These are phyloP conservation scores for Botryotinia calthae DNA, from an alignment of 2,329 filamentous ascomycete species.

Conservation along the genomic window DNA sequence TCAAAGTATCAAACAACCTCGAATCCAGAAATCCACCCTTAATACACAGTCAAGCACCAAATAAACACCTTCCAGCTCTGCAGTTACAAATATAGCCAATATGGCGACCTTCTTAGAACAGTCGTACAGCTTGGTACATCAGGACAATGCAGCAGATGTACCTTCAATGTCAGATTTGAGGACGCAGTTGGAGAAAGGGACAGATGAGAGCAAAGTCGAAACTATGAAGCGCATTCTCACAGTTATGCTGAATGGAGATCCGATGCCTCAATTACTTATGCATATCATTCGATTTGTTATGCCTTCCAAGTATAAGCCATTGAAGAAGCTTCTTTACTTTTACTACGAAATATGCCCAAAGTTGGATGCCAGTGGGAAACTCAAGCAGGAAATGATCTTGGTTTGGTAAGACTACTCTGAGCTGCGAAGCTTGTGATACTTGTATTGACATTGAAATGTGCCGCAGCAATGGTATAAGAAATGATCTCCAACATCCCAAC, in stretches of 20 bases:
- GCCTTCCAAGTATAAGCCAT: conserved; percentile 92
- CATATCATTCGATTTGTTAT: conserved; percentile 99
- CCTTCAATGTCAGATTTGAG: conserved; percentile 88
- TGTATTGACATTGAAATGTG: background rate
- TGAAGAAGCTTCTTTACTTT: conserved; percentile 98
- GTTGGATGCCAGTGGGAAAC: conserved; percentile 83
- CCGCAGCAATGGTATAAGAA: conserved; percentile 91
- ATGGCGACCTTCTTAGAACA: conserved; percentile 96
- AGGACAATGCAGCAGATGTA: conserved; percentile 94
- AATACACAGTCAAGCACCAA: conserved; percentile 24
- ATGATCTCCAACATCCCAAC: conserved; percentile 95
- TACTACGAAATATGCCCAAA: conserved; percentile 99
- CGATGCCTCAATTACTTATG: conserved; percentile 94
- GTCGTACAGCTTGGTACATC: conserved; percentile 93
- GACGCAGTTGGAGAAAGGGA: conserved; percentile 90
- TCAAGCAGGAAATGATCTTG: conserved; percentile 99
- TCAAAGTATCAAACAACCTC: conserved; percentile 23
- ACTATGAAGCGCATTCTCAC: conserved; percentile 96
- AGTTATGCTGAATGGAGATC: conserved; percentile 96
- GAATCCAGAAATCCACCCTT: conserved; percentile 25
- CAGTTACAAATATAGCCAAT: conserved; percentile 43
- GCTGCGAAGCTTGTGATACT: conserved; percentile 1
- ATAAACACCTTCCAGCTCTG: conserved; percentile 28
- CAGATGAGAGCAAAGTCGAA: conserved; percentile 87
- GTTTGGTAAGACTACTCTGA: conserved; percentile 68